These are phyloP conservation scores for Blastobotrys capitulatus DNA, from an alignment of 1,139 yeast genomes.

Conservation along the genomic window DNA sequence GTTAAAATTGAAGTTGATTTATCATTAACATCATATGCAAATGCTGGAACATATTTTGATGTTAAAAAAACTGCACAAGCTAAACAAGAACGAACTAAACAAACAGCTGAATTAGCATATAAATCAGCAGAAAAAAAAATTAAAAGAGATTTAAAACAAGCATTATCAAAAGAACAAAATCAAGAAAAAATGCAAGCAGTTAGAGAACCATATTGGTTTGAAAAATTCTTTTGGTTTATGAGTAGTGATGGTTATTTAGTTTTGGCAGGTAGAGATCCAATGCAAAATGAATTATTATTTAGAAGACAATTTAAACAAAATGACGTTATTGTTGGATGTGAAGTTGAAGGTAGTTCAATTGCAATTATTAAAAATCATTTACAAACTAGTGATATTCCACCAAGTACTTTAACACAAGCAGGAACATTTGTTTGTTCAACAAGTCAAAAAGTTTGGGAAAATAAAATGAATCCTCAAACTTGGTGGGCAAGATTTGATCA, in stretches of 20 bases:
- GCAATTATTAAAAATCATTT: constrained; percentile 73
- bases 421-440: constrained; percentile 71
- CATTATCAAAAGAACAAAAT: constrained; percentile 59
- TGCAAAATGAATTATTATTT: constrained; percentile 81
- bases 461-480: constrained; percentile 71
- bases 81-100: constrained; percentile 76
- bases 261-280: constrained; percentile 76
- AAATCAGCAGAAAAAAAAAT: constrained; percentile 82
- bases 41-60: constrained; percentile 82
- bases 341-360: constrained; percentile 65
- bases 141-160: constrained; percentile 61
- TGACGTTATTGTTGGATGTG: constrained; percentile 72
- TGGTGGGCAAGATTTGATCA: constrained; percentile 72
- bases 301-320: constrained; percentile 66
- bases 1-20: constrained; percentile 64
- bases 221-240: constrained; percentile 88
- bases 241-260: constrained; percentile 85
- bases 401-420: constrained; percentile 84
- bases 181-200: constrained; percentile 46
- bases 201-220: constrained; percentile 83
- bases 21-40: constrained; percentile 74
- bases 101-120: constrained; percentile 72
- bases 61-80: constrained; percentile 69
- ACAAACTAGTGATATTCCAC: constrained; percentile 55
- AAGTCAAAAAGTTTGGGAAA: constrained; percentile 87